phyloP scores from a whole-genome alignment of 2,329 filamentous ascomycete species.

The Chaetomium globosum region DNA sequence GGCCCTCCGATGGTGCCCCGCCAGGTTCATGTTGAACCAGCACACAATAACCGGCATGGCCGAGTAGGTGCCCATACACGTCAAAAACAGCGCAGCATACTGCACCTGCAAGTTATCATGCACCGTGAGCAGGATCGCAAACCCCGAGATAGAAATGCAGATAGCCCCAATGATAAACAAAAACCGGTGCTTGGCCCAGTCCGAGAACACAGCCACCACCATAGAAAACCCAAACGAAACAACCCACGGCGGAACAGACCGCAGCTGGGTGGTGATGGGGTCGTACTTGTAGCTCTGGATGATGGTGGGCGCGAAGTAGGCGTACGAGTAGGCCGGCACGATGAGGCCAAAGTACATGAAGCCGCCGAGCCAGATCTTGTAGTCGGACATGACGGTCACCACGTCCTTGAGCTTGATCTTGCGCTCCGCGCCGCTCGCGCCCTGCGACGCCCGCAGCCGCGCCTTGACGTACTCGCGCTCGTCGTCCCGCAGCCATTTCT shows the following conservation, averaged over 20 bases:
- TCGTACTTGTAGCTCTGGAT: slow-evolving; percentile 67
- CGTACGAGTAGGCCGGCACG: slow-evolving; percentile 76
- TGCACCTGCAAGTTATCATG: slow-evolving; percentile 68
- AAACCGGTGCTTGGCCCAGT: slow-evolving; percentile 73
- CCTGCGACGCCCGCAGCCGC: slow-evolving; percentile 67
- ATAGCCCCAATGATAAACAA: slow-evolving; percentile 71
- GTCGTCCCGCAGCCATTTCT: slow-evolving; percentile 69
- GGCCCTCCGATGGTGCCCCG: slow-evolving; percentile 69
- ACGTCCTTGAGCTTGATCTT: slow-evolving; percentile 63
- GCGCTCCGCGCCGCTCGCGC: slow-evolving; percentile 65
- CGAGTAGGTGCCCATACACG: slow-evolving; percentile 77
- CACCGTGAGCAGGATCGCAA: slow-evolving; percentile 71
- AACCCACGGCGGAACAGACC: slow-evolving; percentile 61
- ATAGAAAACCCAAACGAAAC: slow-evolving; percentile 80
- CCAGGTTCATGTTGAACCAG: slow-evolving; percentile 81
- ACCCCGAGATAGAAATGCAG: slow-evolving; percentile 69
- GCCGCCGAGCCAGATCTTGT: slow-evolving; percentile 71
- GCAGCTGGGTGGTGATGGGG: slow-evolving; percentile 60
- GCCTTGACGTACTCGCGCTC: slow-evolving; percentile 68
- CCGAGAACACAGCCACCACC: slow-evolving; percentile 70
- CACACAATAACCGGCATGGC: slow-evolving; percentile 89
- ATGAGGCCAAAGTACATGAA: slow-evolving; percentile 83
- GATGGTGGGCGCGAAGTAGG: slow-evolving; percentile 75
- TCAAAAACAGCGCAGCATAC: slow-evolving; percentile 80
- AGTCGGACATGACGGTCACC: slow-evolving; percentile 68